Conservation (phyloP, 1,284 basidiomycete species). For the Trichosporon sp. region DNA sequence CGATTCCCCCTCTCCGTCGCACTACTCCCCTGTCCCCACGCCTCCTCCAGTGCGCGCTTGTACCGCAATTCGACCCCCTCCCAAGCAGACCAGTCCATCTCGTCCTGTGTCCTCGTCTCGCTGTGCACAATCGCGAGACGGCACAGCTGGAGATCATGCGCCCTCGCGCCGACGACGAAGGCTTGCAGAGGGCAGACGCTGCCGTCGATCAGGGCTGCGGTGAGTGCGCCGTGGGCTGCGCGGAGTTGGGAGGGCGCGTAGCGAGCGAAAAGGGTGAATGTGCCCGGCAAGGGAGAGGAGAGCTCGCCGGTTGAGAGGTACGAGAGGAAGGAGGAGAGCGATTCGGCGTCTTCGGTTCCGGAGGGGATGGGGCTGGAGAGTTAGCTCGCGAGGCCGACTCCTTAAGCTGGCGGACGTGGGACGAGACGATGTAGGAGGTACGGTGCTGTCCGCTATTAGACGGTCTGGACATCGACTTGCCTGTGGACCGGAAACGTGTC, state of each 20-base stretch:
- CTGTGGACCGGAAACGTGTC: too few relatives aligned
- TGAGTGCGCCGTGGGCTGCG: conserved; percentile 20
- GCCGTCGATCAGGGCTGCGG: conserved; percentile 27
- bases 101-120: conserved; percentile 21
- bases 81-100: conserved; percentile 17
- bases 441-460: too few relatives aligned
- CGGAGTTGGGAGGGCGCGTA: conserved; percentile 23
- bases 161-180: conserved; percentile 28
- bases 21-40: conserved; percentile 13
- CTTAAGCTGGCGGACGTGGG: too few relatives aligned
- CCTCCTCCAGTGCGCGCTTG: conserved; percentile 18
- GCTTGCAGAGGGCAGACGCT: conserved; percentile 26
- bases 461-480: too few relatives aligned
- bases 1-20: conserved; percentile 24
- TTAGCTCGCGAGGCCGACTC: too few relatives aligned
- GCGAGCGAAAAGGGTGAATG: conserved; percentile 16
- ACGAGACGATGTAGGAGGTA: too few relatives aligned
- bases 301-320: conserved; percentile 17
- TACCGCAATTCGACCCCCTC: neutral
- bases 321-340: conserved; percentile 22
- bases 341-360: neutral
- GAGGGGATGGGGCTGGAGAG: conserved; percentile 3
- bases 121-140: conserved; percentile 31
- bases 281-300: neutral
- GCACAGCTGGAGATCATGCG: conserved; percentile 28